Conservation (phyloP, 2,329 filamentous ascomycete genomes). For the Blastomyces silverae region DNA sequence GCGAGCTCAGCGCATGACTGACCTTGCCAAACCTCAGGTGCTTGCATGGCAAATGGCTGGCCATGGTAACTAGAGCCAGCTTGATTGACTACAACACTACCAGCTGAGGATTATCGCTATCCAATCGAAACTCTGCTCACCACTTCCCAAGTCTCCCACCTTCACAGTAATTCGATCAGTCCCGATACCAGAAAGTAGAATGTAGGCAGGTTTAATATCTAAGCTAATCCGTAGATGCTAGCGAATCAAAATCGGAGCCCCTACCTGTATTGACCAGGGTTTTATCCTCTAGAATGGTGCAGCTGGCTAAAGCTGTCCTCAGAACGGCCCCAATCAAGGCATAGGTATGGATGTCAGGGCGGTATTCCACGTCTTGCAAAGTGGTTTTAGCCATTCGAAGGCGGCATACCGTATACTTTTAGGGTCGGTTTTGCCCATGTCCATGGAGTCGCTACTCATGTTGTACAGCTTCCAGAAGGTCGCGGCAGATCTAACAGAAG, state of each 20-base stretch:
- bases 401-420: slow-evolving; percentile 12
- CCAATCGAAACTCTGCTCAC: slow-evolving; percentile 13
- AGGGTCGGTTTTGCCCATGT: neutral
- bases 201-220: slow-evolving; percentile 18
- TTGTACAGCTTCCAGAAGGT: slow-evolving; percentile 19
- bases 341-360: slow-evolving; percentile 16
- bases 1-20: slow-evolving; percentile 14
- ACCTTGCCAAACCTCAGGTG: slow-evolving; percentile 17
- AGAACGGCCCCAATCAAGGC: slow-evolving; percentile 12
- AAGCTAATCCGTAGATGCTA: slow-evolving; percentile 16
- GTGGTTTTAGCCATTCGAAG: slow-evolving; percentile 18
- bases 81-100: slow-evolving; percentile 14
- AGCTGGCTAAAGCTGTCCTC: slow-evolving; percentile 15
- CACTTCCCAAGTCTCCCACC: slow-evolving; percentile 18
- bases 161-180: slow-evolving; percentile 15
- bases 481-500: slow-evolving; percentile 10
- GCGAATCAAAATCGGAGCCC: slow-evolving; percentile 12
- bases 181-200: slow-evolving; percentile 16
- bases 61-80: slow-evolving; percentile 11
- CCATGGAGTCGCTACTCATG: slow-evolving; percentile 9
- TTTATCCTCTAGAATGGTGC: slow-evolving; percentile 13
- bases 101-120: slow-evolving; percentile 13
- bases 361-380: slow-evolving; percentile 18
- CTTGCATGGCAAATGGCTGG: slow-evolving; percentile 18
- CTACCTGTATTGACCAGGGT: slow-evolving; percentile 19